Evolutionary conservation across 1,284 basidiomycete species (phyloP), one percentile per base, ranked within the genome.

Genomic region (Athelia psychrophila): DNA sequence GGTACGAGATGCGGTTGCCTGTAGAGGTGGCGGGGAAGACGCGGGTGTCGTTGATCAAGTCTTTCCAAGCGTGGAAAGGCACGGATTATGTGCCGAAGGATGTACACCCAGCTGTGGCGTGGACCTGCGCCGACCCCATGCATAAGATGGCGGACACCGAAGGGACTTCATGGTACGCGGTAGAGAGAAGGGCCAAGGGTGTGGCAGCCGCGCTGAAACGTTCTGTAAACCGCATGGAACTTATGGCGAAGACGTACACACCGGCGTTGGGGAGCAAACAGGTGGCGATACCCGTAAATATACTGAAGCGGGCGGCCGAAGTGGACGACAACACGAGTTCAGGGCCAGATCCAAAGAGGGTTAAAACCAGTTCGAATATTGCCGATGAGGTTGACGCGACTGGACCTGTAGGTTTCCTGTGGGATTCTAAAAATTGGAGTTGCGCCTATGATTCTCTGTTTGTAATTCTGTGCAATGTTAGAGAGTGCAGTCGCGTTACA

Each of bases 381-480:
- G 25, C 8, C 40, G 32, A 35, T 36, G 22, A 23, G 13, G 27
- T 13, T 13, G 27, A 13, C n/a, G 49, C 51, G 16, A 33, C 46
- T 47, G 58, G 56, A 22, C 33, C 45, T 27, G 18, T 25, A 51
- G 59, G 56, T 6, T 8, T 42, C 6, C 6, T 42, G n/a, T 42
- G 38, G 38, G 38, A 42, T 56, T 27, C 40, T 42, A 47, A 51
- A 36, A 55, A 58, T 40, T 42, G 20, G n/a, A 61, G 58, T 35
- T 61, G 58, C 55, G 54, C 58, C 23, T 60, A 60, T 52, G 59
- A 60, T 52, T 42, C 54, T 23, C 36, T 57, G 10, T 18, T 60
- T 23, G 40, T 51, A 20, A 54, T 60, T 38, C 27, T 60, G 13
- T 49, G 51, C 40, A 36, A 47, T 30, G 57, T 19, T 22, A 9